Percentiles rank a stretch among this genome's conserved stretches.
phyloP scores from a whole-genome alignment of 1,284 basidiomycete species.

The Rhodotorula sp. region DNA sequence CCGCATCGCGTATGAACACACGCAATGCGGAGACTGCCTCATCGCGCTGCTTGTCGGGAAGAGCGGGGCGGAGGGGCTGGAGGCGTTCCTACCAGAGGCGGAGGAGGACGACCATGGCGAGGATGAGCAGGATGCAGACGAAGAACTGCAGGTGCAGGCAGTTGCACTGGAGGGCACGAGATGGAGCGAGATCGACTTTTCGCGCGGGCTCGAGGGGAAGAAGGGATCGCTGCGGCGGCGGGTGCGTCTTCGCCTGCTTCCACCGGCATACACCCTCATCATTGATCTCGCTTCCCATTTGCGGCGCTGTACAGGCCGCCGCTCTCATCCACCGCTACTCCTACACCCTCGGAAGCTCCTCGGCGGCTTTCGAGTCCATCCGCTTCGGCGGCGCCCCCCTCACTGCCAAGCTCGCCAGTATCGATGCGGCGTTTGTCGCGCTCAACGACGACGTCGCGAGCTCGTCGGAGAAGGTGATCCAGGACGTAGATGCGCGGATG shows the following conservation, averaged over 20 bases:
- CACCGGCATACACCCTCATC: neutral
- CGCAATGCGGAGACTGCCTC: constrained; percentile 52
- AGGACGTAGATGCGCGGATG: neutral
- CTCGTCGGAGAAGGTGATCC: neutral
- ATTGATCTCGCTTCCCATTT: neutral
- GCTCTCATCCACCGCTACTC: constrained; percentile 25
- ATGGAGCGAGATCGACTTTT: neutral
- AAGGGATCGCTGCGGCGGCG: neutral
- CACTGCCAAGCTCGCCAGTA: neutral
- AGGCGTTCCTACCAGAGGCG: constrained; percentile 49
- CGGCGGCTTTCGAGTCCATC: constrained; percentile 9
- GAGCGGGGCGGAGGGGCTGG: constrained; percentile 49
- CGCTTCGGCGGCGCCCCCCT: neutral
- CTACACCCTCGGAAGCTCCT: constrained; percentile 13
- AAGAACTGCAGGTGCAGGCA: neutral
- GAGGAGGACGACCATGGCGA: neutral
- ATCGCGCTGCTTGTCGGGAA: constrained; percentile 48
- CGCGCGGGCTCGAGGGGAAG: neutral
- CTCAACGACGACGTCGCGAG: constrained; percentile 23
- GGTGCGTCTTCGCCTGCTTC: neutral
- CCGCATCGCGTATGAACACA: constrained; percentile 47
- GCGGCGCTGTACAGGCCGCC: neutral
- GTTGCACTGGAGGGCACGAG: constrained; percentile 6
- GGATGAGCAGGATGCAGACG: neutral
- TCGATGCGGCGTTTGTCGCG: constrained; percentile 18